phyloP scores from a whole-genome alignment of 352 stramenopile species.

The Phytopythium delawarense region DNA sequence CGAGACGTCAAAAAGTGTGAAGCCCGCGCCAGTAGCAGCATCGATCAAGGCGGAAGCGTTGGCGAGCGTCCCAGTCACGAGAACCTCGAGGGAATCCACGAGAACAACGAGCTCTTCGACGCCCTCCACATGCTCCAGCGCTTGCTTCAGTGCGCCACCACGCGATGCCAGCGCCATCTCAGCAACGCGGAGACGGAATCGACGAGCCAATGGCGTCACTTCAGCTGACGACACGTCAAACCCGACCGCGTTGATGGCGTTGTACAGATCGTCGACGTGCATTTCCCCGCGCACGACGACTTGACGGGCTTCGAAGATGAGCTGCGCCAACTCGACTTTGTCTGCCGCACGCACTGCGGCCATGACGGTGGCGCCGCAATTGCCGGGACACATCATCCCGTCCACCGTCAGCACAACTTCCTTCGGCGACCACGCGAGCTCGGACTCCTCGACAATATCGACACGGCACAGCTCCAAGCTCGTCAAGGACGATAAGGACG shows the following conservation, averaged over 20 bases:
- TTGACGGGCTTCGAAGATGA: constrained; percentile 58
- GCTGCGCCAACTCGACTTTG: constrained; percentile 39
- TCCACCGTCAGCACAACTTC: constrained; percentile 60
- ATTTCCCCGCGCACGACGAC: constrained; percentile 56
- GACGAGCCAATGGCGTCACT: constrained; percentile 34
- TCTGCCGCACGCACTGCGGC: constrained; percentile 43
- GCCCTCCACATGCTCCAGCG: constrained; percentile 40
- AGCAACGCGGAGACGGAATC: constrained; percentile 53
- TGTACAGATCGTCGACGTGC: constrained; percentile 28
- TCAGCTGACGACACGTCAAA: constrained; percentile 49
- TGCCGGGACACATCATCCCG: constrained; percentile 82
- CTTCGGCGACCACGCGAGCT: constrained; percentile 44
- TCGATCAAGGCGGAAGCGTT: constrained; percentile 33
- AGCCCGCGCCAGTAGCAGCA: constrained; percentile 28
- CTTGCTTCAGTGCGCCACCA: constrained; percentile 19
- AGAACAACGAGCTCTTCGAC: constrained; percentile 62
- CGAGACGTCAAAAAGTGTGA: constrained; percentile 51
- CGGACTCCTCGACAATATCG: constrained; percentile 30
- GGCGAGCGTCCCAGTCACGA: constrained; percentile 52
- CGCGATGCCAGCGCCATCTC: constrained; percentile 24
- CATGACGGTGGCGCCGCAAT: constrained; percentile 71
- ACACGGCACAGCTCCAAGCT: constrained; percentile 25
- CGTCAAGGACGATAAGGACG: constrained; percentile 18
- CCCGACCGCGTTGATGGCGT: constrained; percentile 42
- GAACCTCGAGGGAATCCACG: constrained; percentile 48